These are phyloP conservation scores for Sporothrix inflata DNA, from an alignment of 2,329 filamentous ascomycete species.

Conservation along the genomic window DNA sequence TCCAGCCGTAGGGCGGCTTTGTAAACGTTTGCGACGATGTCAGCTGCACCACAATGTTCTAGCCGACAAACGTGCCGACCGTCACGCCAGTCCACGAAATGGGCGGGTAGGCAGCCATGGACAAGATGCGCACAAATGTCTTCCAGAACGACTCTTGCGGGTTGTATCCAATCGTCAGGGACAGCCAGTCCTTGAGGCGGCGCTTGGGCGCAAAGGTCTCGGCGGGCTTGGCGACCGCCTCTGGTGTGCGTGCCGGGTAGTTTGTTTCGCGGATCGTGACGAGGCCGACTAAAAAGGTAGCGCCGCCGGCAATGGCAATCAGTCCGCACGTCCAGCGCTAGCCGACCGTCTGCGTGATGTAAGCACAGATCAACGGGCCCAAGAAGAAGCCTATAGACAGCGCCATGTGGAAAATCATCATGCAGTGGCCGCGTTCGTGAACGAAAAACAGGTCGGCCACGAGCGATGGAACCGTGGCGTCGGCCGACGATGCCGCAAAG, in stretches of 20 bases:
- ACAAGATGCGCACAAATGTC: neutral
- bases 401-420: constrained; percentile 18
- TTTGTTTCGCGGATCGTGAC: neutral
- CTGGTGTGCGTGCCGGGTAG: neutral
- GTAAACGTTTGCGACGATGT: neutral
- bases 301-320: neutral
- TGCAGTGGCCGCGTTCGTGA: constrained; percentile 13
- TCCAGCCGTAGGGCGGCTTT: neutral
- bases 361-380: neutral
- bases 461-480: neutral
- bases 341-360: neutral
- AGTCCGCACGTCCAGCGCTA: neutral
- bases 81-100: neutral
- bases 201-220: neutral
- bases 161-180: neutral
- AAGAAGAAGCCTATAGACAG: neutral
- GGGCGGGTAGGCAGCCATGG: neutral
- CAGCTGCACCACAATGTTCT: neutral
- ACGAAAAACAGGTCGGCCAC: constrained; percentile 7
- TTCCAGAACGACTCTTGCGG: neutral
- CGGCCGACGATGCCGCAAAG: neutral
- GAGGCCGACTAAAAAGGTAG: neutral
- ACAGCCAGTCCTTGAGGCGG: neutral
- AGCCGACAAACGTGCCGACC: neutral
- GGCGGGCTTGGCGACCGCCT: neutral